Percentiles rank a stretch among this genome's conserved stretches.
These are phyloP conservation scores for Eucalyptus coolabah DNA, from an alignment of 345 rosid genomes.

Conservation along the genomic window DNA sequence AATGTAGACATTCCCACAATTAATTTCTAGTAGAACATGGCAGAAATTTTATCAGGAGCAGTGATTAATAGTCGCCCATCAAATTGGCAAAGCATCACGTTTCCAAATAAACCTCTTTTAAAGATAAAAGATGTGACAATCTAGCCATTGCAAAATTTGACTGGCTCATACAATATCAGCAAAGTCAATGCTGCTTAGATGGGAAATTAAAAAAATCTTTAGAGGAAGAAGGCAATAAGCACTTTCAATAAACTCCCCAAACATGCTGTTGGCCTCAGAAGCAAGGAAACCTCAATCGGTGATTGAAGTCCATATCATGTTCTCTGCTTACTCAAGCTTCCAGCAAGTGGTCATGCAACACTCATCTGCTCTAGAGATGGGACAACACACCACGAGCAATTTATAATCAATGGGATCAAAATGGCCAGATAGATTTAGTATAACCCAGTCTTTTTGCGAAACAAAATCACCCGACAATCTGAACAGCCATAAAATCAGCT, in stretches of 20 bases:
- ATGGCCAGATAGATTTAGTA: background rate
- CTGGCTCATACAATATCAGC: background rate
- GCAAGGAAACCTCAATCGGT: fast-evolving
- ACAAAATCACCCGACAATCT: background rate
- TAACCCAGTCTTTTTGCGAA: background rate
- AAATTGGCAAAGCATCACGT: background rate
- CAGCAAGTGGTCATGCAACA: background rate
- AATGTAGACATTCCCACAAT: background rate
- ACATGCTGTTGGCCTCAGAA: background rate
- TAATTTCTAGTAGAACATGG: background rate
- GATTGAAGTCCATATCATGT: background rate
- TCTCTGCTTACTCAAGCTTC: background rate
- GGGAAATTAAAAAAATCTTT: background rate
- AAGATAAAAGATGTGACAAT: background rate
- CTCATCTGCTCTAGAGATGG: background rate
- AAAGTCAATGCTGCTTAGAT: background rate
- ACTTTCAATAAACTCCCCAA: background rate
- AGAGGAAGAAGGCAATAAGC: background rate
- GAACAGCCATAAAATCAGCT: background rate
- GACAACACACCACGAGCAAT: background rate
- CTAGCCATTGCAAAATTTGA: background rate
- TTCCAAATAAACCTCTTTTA: background rate
- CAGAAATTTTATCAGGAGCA: background rate
- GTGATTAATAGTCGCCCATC: background rate
- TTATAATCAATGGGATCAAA: background rate